Evolutionary conservation across 2,329 filamentous ascomycete species (phyloP), one percentile per base, ranked within the genome.

Genomic region (Talaromyces sp.): DNA sequence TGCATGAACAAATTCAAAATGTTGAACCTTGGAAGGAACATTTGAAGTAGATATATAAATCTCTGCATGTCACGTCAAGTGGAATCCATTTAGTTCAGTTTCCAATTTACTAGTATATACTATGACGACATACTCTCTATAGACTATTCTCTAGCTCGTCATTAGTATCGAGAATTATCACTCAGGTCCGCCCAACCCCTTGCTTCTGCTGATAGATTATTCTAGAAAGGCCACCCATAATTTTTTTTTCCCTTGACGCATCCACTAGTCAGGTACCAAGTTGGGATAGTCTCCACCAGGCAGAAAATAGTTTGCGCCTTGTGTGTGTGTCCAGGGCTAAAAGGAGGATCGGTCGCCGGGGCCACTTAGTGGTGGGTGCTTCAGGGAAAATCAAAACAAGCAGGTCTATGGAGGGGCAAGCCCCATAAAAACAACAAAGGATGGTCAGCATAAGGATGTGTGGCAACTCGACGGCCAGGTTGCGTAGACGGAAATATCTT

Each of bases 361-460:
- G 66, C 63, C 66, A 66, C 64, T 55, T 35, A 17, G 51, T 61
- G 58, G 51, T 58, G 56, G 55, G 50, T 49, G 47, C 48, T 55
- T 58, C 64, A 46, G 66, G 69, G 46, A 70, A 71, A 71, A 71
- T 47, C 67, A 71, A 70, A 71, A 71, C 66, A 71, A 71, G 57
- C 57, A 60, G 52, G 59, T 30, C 4, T 4, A 39, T 20, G 50
- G 57, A 62, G 60, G 60, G 57, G 56, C 50, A 55, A 29, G 35
- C 13, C 37, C 29, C 11, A 37, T 29, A 20, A 30, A 13, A 20
- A 13, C 11, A 22, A 29, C 11, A 39, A 40, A 24, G 6, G 2
- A 36, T 13, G 20, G 9, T 35, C 16, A 44, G 14, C 14, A 1
- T 16, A 33, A 33, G 10, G 33, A 33, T 7, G 24, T 5, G 5